Conservation (phyloP, 805 yeast genomes). For the Metschnikowia drakensbergensis region DNA sequence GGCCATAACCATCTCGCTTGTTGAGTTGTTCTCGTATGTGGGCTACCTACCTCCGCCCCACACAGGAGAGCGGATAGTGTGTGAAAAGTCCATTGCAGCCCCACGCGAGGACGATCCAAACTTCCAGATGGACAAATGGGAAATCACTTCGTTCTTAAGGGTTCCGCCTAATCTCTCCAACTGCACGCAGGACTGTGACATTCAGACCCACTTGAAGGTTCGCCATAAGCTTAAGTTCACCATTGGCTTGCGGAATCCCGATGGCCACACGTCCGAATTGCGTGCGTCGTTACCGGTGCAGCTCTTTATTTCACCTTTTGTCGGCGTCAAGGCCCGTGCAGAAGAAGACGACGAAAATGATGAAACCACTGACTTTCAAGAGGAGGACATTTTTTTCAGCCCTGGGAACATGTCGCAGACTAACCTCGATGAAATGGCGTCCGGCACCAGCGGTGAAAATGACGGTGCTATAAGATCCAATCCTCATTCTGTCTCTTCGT, state of each 20-base stretch:
- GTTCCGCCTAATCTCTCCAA: conserved; percentile 71
- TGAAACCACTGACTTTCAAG: conserved; percentile 11
- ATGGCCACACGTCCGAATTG: conserved; percentile 88
- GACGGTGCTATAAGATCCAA: conserved; percentile 19
- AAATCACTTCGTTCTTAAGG: conserved; percentile 52
- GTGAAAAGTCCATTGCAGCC: conserved; percentile 40
- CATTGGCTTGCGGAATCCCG: conserved; percentile 76
- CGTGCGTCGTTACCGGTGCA: conserved; percentile 85
- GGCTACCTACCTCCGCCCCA: conserved; percentile 55
- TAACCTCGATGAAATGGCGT: conserved; percentile 12
- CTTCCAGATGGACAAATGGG: conserved; percentile 63
- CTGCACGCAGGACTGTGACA: conserved; percentile 84
- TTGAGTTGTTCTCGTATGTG: conserved; percentile 63
- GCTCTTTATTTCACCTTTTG: conserved; percentile 75
- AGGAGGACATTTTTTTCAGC: conserved; percentile 31
- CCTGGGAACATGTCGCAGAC: conserved; percentile 7
- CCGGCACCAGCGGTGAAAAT: conserved; percentile 7
- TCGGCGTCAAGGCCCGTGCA: conserved; percentile 56
- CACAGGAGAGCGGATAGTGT: conserved; percentile 58
- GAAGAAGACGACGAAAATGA: conserved; percentile 22
- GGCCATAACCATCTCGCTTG: conserved; percentile 59
- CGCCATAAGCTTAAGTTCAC: conserved; percentile 84
- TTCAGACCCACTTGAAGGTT: conserved; percentile 67
- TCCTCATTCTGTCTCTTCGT: conserved; percentile 28
- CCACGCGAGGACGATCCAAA: conserved; percentile 43